Evolutionary conservation across 805 yeast species (phyloP), one percentile per base, ranked within the genome.

Genomic region (Candida sakaeoensis): DNA sequence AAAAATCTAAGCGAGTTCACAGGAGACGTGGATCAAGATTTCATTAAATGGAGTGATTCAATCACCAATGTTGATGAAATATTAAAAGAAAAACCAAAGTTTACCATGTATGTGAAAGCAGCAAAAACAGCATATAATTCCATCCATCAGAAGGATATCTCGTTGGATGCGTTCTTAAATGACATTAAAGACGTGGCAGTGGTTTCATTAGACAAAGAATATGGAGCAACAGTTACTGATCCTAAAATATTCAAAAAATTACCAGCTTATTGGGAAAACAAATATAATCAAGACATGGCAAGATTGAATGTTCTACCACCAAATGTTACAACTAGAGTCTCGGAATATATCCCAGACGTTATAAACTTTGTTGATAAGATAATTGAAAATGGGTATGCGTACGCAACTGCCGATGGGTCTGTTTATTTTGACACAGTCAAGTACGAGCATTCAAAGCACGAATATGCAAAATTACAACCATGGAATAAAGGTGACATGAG

Each of bases 391-490:
- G 96, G 96, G 0, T 91, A 73, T 60, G 99, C 91, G 2, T 90
- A 90, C 56, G 66, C 79, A 3, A 80, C 96, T 2, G 63, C 61
- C 4, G 96, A 90, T 55, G 98, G 97, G 0, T 85, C 95, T 8
- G 99, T 93, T n/a, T 93, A 93, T 63, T 93, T 93, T 60, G 95
- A 93, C 63, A 90, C 97, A 9, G 75, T 68, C 6, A 76, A 79
- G 36, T 93, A 91, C 58, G 98, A 93, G 52, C 65, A 65, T 26
- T 77, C 79, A 6, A 64, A 74, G 33, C 99, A 93, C 58, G 82
- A 75, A 43, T 93, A 93, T 60, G 98, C 98, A 27, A 93, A 93
- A 63, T 78, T 90, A 54, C 98, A 93, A 66, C 99, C 99, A 14
- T 91, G 98, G 98, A 93, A 90, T 57, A 87, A 88, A 63, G 95